Base-by-base conservation (phyloP, 768 basidiomycete species). In the Leccinellum luteum region DNA sequence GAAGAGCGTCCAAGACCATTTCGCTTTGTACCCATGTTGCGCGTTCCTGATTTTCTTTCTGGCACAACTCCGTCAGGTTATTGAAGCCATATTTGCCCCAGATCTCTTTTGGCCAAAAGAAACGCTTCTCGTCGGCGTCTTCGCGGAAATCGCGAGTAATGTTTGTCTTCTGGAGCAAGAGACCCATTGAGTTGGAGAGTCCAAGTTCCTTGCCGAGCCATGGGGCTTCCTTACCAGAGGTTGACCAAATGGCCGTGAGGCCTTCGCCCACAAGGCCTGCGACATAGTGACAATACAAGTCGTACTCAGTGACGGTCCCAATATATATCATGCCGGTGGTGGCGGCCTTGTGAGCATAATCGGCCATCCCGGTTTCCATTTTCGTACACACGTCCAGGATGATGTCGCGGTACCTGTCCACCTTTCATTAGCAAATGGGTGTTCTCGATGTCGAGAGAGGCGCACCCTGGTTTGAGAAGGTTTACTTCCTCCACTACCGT, bases 221-320 rank as follows among this genome's bases (percentile, higher is more conserved):
- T 0, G 80, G 66, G 0, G 78, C 79, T 71, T 97, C 95, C 68
- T 92, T 94, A 25, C 84, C 84, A 6, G 93, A 92, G 3, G 88
- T 88, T 14, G 89, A 78, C 77, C 93, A 96, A 44, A 97, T 79
- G 14, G 92, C 85, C 0, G 92, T 92, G 31, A 96, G 28, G 28
- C 28, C 28, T 28, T 28, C 28, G 28, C 28, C 28, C 28, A 28
- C 6, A 6, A 7, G 83, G 45, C 95, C 95, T 73, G 97, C 95
- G 64, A 98, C 96, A 69, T 94, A 98, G 73, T 99, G 96, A 71
- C 96, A 98, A 74, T 98, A 99, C 15, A 99, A 82, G 71, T 98
- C 93, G 75, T 94, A 99, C 63, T 97, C 94, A 32, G 85, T 78
- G 52, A 94, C 74, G 6, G 86, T 79, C 25, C 25, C 25, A 25